Evolutionary conservation across 805 yeast genomes (phyloP), one percentile per base, ranked within the genome.

Genomic region (Priceomyces haplophilus): DNA sequence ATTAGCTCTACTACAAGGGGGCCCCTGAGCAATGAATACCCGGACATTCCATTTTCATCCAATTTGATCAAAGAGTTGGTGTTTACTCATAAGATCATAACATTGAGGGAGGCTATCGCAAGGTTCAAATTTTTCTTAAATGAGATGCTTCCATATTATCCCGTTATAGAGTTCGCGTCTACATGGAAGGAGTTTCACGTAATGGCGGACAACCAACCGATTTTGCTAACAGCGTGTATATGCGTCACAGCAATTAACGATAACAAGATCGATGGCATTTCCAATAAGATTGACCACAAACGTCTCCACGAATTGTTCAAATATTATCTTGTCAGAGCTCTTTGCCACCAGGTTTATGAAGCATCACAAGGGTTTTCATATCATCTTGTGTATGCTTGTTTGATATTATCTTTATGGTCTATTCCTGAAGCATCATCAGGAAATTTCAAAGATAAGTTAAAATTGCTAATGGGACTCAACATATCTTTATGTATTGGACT

Each of bases 371-470:
- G 67, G 41, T 66, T 76, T 39, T 59, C 73, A 3, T 65, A 61
- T 35, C 65, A 61, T 45, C 51, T 72, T 36, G 68, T 77, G 17
- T 71, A 68, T 40, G 60, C 69, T 1, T 75, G 74, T 46, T 50
- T 75, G 42, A 62, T 74, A 1, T 52, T 76, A 8, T 73, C 80
- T 4, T 50, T 74, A 5, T 78, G 83, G 83, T 71, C 75, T 38
- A 62, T 76, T 3, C 81, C 82, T 1, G 79, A 81, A 5, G 62
- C 67, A 27, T 68, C 66, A 49, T 67, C 75, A 64, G 80, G 79
- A 10, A 74, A 78, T 17, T 78, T 69, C 56, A 75, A 72, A 45
- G 78, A 74, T 52, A 81, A 76, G 51, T 64, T 78, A 56, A 69
- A 72, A 48, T 53, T 76, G 19, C 51, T 78, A 48, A 66, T 69